These are phyloP conservation scores for Salvia miltiorrhiza DNA, from an alignment of 257 asterid species.

Conservation along the genomic window DNA sequence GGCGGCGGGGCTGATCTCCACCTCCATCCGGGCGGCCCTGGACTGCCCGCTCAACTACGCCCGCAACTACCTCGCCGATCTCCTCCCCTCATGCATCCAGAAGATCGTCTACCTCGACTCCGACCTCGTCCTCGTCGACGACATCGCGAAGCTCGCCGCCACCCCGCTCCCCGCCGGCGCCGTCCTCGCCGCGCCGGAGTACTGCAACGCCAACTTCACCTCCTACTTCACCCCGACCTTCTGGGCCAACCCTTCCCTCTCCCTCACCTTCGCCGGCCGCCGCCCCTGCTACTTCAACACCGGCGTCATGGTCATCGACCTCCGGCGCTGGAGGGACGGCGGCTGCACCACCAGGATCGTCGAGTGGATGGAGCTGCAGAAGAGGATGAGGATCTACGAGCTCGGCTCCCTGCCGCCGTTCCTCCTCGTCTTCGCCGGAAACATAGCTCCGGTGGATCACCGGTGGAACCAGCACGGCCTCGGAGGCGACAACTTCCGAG, in stretches of 20 bases:
- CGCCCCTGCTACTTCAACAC: slow-evolving; percentile 88
- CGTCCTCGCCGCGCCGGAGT: slow-evolving; percentile 88
- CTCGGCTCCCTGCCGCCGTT: slow-evolving; percentile 93
- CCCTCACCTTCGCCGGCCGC: slow-evolving; percentile 63
- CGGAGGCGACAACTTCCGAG: slow-evolving; percentile 87
- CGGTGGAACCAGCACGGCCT: slow-evolving; percentile 98
- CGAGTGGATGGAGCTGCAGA: slow-evolving; percentile 98
- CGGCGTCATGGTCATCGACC: slow-evolving; percentile 90
- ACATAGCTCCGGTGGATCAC: slow-evolving; percentile 86
- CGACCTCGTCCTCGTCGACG: slow-evolving; percentile 85
- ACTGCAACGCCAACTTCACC: slow-evolving; percentile 91
- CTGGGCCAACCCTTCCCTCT: slow-evolving; percentile 87
- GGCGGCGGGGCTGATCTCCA: slow-evolving; percentile 72
- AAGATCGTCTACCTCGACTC: slow-evolving; percentile 82
- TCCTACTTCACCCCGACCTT: slow-evolving; percentile 89
- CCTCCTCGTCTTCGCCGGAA: slow-evolving; percentile 81
- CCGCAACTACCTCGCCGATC: slow-evolving; percentile 79
- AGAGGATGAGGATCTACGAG: slow-evolving; percentile 89
- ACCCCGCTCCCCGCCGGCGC: slow-evolving; percentile 52
- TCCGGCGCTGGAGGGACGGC: slow-evolving; percentile 65
- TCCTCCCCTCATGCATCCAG: slow-evolving; percentile 54
- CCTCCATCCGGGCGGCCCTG: slow-evolving; percentile 84
- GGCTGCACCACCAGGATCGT: slow-evolving; percentile 65
- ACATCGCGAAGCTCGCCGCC: slow-evolving; percentile 66
- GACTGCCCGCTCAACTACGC: slow-evolving; percentile 96